A percentile compares a stretch with the other conserved stretches of the same genome.
Conservation (phyloP, 2,329 filamentous ascomycete species). For the Scytalidium lignicola region DNA sequence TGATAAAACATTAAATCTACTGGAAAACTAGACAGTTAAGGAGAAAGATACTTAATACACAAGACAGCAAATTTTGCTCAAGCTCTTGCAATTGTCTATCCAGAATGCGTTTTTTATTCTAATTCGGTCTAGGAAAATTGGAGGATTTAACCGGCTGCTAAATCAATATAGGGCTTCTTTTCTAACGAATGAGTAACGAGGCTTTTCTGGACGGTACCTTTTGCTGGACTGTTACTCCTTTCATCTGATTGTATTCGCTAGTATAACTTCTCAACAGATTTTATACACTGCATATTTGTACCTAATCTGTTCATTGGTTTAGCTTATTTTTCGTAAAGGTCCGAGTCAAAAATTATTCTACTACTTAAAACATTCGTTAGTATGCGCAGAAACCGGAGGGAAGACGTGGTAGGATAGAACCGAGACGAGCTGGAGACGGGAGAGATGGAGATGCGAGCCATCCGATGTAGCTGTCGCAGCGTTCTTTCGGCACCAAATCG, state of each 20-base stretch:
- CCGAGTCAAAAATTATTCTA: conserved; percentile 91
- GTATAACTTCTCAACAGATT: conserved; percentile 65
- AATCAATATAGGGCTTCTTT: conserved; percentile 16
- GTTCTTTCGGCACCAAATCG: too few relatives aligned
- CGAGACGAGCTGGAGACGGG: too few relatives aligned
- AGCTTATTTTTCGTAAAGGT: conserved; percentile 85
- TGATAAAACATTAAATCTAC: too few relatives aligned
- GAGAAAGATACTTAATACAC: too few relatives aligned
- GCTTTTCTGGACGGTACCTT: conserved; percentile 1
- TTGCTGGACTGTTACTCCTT: conserved; percentile 6
- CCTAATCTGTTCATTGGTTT: conserved; percentile 97
- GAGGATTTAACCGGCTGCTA: conserved; percentile 14
- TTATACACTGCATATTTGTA: conserved; percentile 85
- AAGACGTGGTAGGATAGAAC: too few relatives aligned
- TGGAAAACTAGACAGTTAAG: too few relatives aligned
- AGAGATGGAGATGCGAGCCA: too few relatives aligned
- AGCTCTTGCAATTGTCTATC: too few relatives aligned
- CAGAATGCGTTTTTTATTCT: neutral
- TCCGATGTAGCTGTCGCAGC: too few relatives aligned
- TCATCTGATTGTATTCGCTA: conserved; percentile 10
- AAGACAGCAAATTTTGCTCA: too few relatives aligned
- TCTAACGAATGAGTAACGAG: neutral
- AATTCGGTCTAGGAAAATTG: neutral
- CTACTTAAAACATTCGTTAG: conserved; percentile 41
- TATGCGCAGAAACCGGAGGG: too few relatives aligned